Evolutionary conservation across 192 early-diverging fungal species (phyloP), one percentile per base, ranked within the genome.

Genomic region (Geranomyces variabilis): DNA sequence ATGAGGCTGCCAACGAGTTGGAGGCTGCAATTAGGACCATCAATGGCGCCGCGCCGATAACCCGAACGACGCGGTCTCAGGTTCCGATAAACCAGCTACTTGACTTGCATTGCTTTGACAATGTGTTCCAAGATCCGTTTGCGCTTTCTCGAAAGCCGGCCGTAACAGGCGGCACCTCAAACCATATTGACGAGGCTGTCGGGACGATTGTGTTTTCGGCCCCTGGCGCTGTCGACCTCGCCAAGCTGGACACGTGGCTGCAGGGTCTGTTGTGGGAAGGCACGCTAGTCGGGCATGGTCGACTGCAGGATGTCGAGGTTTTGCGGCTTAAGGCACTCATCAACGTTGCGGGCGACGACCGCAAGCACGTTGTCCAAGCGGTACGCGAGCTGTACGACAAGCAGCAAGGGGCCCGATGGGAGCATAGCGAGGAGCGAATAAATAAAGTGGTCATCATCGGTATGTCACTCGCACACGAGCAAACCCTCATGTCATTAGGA

Each of bases 221-320:
- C 1, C 84, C 85, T 0, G 71, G 71, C 6, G 66, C 70, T 2
- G 28, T 60, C 51, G 63, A 72, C 24, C 82, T 84, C 56, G n/a
- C 76, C 30, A 53, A 66, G n/a, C 73, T 93, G 17, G 90, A 95
- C 48, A 75, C 80, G 55, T 95, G 93, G 93, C 76, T 95, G 5
- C 93, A 92, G 69, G 71, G 77, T 49, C 71, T 95, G 12, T 67
- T 91, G 29, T 91, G 90, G 90, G 88, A 88, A 41, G 75, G 79
- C n/a, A 69, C 49, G 0, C 22, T 21, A 8, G 44, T 9, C 60
- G 33, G 26, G 15, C 8, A 17, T 44, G 21, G 19, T 7, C 36
- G 36, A 10, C 7, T 53, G 7, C 19, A 53, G 17, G 70, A 43
- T 19, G n/a, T 82, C 4, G 75, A 78, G 36, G 79, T 91, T 14